Conservation (phyloP, 805 yeast genomes). For the Wickerhamiella lipophila region DNA sequence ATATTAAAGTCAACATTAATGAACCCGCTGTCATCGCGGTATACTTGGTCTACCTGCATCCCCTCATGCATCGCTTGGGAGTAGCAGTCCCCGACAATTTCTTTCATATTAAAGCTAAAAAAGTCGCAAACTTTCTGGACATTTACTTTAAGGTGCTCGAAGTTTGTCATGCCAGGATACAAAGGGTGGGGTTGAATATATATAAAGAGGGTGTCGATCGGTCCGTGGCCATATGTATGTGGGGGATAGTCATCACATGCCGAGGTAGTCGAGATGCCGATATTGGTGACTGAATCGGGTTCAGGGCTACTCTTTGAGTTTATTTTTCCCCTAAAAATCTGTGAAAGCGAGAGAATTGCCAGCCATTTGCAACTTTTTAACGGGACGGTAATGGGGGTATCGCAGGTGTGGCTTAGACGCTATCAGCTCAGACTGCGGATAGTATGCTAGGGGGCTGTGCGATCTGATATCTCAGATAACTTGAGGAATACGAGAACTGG, state of each 20-base stretch:
- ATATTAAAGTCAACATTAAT: conserved; percentile 19
- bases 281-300: too few species aligned
- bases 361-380: too few species aligned
- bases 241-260: neutral
- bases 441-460: too few species aligned
- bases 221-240: neutral
- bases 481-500: too few species aligned
- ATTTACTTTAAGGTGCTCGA: neutral
- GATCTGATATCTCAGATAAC: too few species aligned
- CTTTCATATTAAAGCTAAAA: conserved; percentile 7
- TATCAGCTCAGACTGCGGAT: too few species aligned
- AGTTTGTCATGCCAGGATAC: conserved; percentile 1
- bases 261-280: neutral
- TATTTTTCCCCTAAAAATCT: too few species aligned
- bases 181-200: neutral
- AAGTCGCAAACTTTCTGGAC: conserved; percentile 9
- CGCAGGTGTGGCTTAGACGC: too few species aligned
- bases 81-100: conserved; percentile 13
- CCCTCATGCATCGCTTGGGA: conserved; percentile 16
- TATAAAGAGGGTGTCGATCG: too few species aligned
- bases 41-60: conserved; percentile 14
- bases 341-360: too few species aligned
- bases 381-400: too few species aligned
- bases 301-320: too few species aligned
- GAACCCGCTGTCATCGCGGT: conserved; percentile 14